These are phyloP conservation scores for Kwoniella shandongensis DNA, from an alignment of 768 basidiomycete species.

Conservation along the genomic window DNA sequence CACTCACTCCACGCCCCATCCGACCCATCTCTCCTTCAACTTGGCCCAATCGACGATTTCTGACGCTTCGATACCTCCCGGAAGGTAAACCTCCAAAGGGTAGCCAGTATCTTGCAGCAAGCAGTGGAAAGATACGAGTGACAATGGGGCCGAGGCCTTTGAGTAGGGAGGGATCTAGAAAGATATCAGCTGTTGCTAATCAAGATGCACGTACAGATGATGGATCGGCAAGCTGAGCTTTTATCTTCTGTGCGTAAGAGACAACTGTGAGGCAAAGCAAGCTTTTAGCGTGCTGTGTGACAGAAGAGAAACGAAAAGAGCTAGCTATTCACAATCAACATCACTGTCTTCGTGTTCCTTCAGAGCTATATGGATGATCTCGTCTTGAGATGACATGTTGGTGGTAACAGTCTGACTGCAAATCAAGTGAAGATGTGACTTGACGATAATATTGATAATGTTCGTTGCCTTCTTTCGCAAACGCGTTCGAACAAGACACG, in stretches of 20 bases:
- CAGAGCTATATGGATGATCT: constrained; percentile 26
- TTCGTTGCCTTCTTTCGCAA: too few species aligned
- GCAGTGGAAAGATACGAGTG: constrained; percentile 45
- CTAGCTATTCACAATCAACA: too few species aligned
- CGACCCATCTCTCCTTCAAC: constrained; percentile 50
- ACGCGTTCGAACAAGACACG: too few species aligned
- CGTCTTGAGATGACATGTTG: constrained; percentile 13
- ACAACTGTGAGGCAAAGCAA: not conserved
- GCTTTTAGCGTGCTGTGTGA: too few species aligned
- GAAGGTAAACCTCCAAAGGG: constrained; percentile 50
- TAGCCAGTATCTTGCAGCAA: constrained; percentile 53
- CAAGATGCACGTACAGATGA: not conserved
- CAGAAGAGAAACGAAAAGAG: too few species aligned
- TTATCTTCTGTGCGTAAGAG: not conserved
- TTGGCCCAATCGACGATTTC: constrained; percentile 35
- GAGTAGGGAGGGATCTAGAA: constrained; percentile 2
- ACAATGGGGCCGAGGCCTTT: constrained; percentile 19
- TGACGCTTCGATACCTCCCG: constrained; percentile 10
- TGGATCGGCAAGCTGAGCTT: constrained; percentile 1
- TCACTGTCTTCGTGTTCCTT: constrained; percentile 32
- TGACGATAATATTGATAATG: too few species aligned
- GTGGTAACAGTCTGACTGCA: not conserved
- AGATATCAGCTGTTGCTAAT: not conserved
- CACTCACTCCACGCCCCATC: constrained; percentile 52
- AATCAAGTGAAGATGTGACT: too few species aligned